A percentile compares a stretch with the other conserved stretches of the same genome.
Conservation (phyloP, 2,329 filamentous ascomycete genomes). For the Chlorencoelia australis region DNA sequence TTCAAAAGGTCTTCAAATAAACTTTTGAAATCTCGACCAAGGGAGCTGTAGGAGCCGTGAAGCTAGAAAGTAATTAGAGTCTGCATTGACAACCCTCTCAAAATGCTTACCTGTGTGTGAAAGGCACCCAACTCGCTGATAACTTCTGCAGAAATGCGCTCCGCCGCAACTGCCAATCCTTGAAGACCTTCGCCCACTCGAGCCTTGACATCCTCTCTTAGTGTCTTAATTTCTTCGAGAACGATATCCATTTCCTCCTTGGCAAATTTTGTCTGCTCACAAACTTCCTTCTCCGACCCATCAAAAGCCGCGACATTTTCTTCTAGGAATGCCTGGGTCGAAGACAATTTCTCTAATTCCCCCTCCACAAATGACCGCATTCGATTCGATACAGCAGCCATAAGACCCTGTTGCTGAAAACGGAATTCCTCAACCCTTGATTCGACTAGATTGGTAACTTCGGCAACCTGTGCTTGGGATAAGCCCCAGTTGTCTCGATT, state of each 20-base stretch:
- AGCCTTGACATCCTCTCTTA: conserved; percentile 79
- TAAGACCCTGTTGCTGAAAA: conserved; percentile 58
- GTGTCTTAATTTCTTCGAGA: conserved; percentile 81
- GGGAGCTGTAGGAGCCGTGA: conserved; percentile 70
- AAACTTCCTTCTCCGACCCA: conserved; percentile 56
- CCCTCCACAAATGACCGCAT: conserved; percentile 69
- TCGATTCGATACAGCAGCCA: conserved; percentile 55
- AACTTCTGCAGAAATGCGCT: conserved; percentile 82
- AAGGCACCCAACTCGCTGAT: conserved; percentile 78
- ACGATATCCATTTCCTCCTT: conserved; percentile 85
- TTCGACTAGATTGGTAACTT: conserved; percentile 71
- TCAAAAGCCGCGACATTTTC: conserved; percentile 59
- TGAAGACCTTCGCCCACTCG: conserved; percentile 78
- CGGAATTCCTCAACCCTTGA: conserved; percentile 63
- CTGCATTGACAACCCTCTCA: neutral
- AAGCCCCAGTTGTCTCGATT: conserved; percentile 73
- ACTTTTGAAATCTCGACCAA: conserved; percentile 77
- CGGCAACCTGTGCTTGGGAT: conserved; percentile 64
- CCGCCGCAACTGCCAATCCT: conserved; percentile 72
- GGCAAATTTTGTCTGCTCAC: conserved; percentile 56
- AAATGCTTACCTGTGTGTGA: conserved; percentile 49
- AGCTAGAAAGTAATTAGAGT: conserved; percentile 40
- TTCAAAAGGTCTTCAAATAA: conserved; percentile 74
- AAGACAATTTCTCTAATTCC: conserved; percentile 62
- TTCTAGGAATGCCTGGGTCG: conserved; percentile 60